Evolutionary conservation across 2,329 filamentous ascomycete genomes (phyloP).

Genomic region (Exophiala sp.): DNA sequence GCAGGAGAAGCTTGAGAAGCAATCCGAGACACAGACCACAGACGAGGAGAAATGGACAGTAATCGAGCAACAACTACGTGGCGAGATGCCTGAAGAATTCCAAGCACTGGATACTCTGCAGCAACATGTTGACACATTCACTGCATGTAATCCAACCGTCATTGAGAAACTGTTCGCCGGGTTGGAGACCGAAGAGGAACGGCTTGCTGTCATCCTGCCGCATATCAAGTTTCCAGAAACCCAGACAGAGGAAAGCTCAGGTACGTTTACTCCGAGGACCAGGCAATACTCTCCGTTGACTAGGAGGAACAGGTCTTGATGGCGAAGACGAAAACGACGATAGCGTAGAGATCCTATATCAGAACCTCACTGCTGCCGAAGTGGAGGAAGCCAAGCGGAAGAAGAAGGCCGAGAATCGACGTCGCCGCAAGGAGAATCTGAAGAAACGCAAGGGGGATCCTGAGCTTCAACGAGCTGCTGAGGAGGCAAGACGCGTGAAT

Average conservation of each 20-base stretch:
- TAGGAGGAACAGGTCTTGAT: background rate
- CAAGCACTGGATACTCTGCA: background rate
- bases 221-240: background rate
- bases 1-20: background rate
- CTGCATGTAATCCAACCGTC: background rate
- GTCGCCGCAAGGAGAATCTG: background rate
- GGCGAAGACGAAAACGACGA: background rate
- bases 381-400: background rate
- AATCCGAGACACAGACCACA: background rate
- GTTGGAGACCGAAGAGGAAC: slow-evolving; percentile 2
- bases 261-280: background rate
- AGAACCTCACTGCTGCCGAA: background rate
- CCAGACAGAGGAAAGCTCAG: background rate
- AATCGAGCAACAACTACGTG: background rate
- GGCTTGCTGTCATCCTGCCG: background rate
- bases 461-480: background rate
- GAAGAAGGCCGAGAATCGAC: background rate
- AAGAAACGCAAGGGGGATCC: background rate
- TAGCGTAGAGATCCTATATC: background rate
- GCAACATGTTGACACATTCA: slow-evolving; percentile 4
- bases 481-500: background rate
- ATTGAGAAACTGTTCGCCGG: slow-evolving; percentile 1
- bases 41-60: background rate
- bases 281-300: background rate
- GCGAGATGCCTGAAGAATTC: background rate